phyloP scores from a whole-genome alignment of 345 rosid species.

The Cardamine chenopodiifolia region DNA sequence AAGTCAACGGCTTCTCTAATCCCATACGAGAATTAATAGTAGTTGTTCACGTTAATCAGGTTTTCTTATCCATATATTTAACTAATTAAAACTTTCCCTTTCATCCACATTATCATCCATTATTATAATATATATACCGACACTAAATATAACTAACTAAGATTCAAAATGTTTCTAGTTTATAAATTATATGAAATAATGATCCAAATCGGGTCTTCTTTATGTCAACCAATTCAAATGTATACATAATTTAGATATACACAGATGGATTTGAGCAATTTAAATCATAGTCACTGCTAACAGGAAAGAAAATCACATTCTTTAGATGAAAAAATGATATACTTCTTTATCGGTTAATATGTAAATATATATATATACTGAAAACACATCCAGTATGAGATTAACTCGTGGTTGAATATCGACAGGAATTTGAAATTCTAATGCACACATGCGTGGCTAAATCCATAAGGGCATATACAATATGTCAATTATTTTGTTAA shows the following conservation, averaged over 20 bases:
- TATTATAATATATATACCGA: conserved; percentile 18
- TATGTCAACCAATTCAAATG: conserved; percentile 27
- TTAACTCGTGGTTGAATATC: conserved; percentile 7
- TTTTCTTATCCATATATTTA: conserved; percentile 31
- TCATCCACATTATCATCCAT: conserved; percentile 30
- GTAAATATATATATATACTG: too few species aligned
- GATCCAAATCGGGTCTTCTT: conserved; percentile 25
- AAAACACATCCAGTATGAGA: neutral
- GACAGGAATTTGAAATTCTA: neutral
- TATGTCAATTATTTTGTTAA: neutral
- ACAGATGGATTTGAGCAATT: conserved; percentile 12
- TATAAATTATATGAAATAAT: neutral
- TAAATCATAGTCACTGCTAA: neutral
- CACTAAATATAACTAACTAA: conserved; percentile 17
- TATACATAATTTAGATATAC: neutral
- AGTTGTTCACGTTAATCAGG: conserved; percentile 23
- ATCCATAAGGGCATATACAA: neutral
- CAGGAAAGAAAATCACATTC: neutral
- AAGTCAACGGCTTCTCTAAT: conserved; percentile 45
- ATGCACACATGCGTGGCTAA: neutral
- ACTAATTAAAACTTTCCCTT: conserved; percentile 23
- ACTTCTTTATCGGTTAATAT: neutral
- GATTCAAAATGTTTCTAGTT: neutral
- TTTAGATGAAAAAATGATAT: neutral
- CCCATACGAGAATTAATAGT: conserved; percentile 27